A percentile compares a stretch with the other conserved stretches of the same genome.
Conservation (phyloP, 257 asterid species). For the Echites panduratus region DNA sequence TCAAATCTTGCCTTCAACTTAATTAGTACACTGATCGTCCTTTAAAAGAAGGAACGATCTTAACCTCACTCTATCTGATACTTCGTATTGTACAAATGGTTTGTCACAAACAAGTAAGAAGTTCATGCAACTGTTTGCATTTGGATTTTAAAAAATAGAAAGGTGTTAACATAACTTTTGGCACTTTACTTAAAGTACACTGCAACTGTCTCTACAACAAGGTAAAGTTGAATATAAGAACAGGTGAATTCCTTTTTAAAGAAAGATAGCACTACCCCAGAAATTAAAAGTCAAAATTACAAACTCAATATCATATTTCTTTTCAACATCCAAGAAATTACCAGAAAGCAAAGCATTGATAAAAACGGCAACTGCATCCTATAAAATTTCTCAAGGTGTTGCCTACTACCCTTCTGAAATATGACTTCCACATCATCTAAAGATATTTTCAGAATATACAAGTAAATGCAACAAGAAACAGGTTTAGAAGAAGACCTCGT, state of each 20-base stretch:
- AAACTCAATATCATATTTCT: not conserved
- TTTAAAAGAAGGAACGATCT: not conserved
- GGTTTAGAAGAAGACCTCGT: slow-evolving; percentile 30
- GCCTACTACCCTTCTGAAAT: not conserved
- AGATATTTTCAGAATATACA: not conserved
- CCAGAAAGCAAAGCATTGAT: not conserved
- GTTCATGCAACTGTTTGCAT: not conserved
- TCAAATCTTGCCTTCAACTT: not conserved
- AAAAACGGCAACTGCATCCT: not conserved
- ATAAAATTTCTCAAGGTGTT: not conserved
- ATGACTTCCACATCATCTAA: not conserved
- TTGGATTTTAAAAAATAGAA: not conserved
- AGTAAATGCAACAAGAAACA: not conserved
- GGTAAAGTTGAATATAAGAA: not conserved
- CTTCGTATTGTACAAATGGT: not conserved
- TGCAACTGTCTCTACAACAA: not conserved
- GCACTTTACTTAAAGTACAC: not conserved
- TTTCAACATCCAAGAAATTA: not conserved
- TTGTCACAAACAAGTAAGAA: not conserved
- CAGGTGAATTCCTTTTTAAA: not conserved
- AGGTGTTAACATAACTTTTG: not conserved
- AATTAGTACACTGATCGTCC: not conserved
- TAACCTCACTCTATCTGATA: not conserved
- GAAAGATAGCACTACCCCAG: not conserved
- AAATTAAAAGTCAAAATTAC: not conserved